A percentile compares a stretch with the other conserved stretches of the same genome.
Evolutionary conservation across 306 rosid species (phyloP).

Genomic region (Rosa rugosa): DNA sequence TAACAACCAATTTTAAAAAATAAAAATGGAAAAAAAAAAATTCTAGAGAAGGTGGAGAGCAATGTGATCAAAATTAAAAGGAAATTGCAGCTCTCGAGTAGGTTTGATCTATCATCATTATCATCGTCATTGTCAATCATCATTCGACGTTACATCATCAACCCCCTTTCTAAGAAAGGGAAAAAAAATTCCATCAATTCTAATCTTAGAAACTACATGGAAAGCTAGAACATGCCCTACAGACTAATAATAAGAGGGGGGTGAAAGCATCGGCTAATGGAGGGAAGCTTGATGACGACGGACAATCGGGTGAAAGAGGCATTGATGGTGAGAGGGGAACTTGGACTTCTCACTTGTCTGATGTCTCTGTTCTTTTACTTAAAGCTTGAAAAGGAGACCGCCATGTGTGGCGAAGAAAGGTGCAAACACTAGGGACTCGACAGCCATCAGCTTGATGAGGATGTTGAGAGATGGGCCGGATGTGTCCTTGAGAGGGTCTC

Average conservation of each 20-base stretch:
- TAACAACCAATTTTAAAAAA: too few species aligned
- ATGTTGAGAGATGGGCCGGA: constrained; percentile 98
- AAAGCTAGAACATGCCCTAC: constrained; percentile 18
- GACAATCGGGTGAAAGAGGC: constrained; percentile 3
- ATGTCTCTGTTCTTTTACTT: neutral
- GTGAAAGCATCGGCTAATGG: neutral
- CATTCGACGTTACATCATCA: constrained; percentile 16
- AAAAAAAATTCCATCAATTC: constrained; percentile 31
- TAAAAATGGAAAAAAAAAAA: too few species aligned
- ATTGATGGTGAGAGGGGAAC: constrained; percentile 14
- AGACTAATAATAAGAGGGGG: constrained; percentile 21
- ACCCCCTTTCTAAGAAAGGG: constrained; percentile 27
- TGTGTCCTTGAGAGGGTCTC: constrained; percentile 95
- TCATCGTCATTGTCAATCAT: constrained; percentile 22
- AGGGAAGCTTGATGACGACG: neutral
- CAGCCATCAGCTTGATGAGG: constrained; percentile 96
- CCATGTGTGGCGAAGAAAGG: constrained; percentile 97
- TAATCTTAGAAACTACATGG: constrained; percentile 4
- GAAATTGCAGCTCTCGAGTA: constrained; percentile 11
- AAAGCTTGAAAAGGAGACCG: constrained; percentile 83
- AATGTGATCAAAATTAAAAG: neutral
- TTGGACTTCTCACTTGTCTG: constrained; percentile 17
- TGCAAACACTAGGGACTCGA: constrained; percentile 91
- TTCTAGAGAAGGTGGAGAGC: neutral
- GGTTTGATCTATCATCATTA: constrained; percentile 32